Conservation (phyloP, 352 stramenopile species). For the Achlya hypogyna region DNA sequence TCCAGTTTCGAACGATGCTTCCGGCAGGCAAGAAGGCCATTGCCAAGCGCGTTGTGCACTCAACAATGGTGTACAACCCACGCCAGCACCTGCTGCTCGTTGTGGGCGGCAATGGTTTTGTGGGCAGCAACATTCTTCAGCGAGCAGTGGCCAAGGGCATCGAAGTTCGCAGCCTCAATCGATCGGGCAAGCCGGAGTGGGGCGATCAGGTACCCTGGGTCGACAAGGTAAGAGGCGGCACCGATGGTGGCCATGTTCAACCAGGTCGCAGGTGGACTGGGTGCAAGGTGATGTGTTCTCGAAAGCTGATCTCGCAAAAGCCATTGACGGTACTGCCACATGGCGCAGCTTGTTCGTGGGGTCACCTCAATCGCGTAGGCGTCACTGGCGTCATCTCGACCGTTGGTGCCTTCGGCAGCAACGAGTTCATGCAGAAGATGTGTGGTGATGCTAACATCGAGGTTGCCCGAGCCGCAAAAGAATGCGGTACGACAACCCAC, state of each 20-base stretch:
- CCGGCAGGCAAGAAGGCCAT: neutral
- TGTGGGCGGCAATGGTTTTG: constrained; percentile 83
- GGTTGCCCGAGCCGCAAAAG: constrained; percentile 60
- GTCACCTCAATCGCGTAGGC: constrained; percentile 13
- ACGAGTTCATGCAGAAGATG: constrained; percentile 85
- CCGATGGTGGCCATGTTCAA: constrained; percentile 12
- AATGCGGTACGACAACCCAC: constrained; percentile 30
- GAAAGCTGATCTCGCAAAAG: constrained; percentile 42
- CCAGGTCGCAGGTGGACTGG: constrained; percentile 69
- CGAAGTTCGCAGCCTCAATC: constrained; percentile 78
- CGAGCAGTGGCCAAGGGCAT: constrained; percentile 81
- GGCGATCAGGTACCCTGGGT: constrained; percentile 59
- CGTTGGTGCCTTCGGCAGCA: constrained; percentile 79
- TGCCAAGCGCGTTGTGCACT: neutral
- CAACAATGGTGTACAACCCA: constrained; percentile 25
- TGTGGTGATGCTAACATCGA: constrained; percentile 82
- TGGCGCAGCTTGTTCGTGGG: neutral
- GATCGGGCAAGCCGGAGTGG: constrained; percentile 71
- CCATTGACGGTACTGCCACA: constrained; percentile 29
- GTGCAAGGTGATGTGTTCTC: constrained; percentile 80
- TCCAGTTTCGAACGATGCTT: neutral
- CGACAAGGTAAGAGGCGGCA: constrained; percentile 27
- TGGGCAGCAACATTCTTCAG: constrained; percentile 86
- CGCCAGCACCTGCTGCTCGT: constrained; percentile 74
- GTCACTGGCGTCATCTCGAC: constrained; percentile 81